phyloP scores from a whole-genome alignment of 2,329 filamentous ascomycete species.

The Sclerotinia spermophila region DNA sequence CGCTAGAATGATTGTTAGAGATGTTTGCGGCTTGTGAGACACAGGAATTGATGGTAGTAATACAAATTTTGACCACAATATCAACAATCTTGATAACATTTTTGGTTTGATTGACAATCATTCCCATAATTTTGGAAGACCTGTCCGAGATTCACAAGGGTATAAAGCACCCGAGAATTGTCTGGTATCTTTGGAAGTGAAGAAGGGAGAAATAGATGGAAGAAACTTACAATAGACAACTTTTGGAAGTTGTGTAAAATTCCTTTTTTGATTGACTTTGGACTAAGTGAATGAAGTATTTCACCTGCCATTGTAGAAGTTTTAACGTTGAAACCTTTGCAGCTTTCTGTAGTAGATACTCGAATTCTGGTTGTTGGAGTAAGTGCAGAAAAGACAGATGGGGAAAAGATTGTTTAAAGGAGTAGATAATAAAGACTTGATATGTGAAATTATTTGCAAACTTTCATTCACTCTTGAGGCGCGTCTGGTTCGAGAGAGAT shows the following conservation, averaged over 20 bases:
- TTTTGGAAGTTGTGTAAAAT: background rate
- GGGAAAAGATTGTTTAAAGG: background rate
- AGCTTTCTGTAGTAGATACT: background rate
- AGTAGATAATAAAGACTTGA: background rate
- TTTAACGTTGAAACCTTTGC: background rate
- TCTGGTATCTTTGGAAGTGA: background rate
- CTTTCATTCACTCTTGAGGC: conserved; percentile 1
- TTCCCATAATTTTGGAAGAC: background rate
- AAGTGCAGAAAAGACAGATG: background rate
- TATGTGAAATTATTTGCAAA: background rate
- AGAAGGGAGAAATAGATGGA: background rate
- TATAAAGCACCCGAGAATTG: background rate
- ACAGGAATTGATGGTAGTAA: background rate
- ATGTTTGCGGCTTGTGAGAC: background rate
- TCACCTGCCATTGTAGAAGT: background rate
- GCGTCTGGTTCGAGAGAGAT: background rate
- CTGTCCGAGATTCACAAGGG: background rate
- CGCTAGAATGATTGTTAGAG: conserved; percentile 4
- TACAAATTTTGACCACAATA: background rate
- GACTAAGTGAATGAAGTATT: background rate
- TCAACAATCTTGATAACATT: background rate
- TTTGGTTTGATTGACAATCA: background rate
- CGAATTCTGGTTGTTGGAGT: background rate
- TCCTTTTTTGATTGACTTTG: conserved; percentile 1
- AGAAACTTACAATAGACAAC: background rate